These are phyloP conservation scores for Entophlyctis helioformis DNA, from an alignment of 192 early-diverging fungal species.

Conservation along the genomic window DNA sequence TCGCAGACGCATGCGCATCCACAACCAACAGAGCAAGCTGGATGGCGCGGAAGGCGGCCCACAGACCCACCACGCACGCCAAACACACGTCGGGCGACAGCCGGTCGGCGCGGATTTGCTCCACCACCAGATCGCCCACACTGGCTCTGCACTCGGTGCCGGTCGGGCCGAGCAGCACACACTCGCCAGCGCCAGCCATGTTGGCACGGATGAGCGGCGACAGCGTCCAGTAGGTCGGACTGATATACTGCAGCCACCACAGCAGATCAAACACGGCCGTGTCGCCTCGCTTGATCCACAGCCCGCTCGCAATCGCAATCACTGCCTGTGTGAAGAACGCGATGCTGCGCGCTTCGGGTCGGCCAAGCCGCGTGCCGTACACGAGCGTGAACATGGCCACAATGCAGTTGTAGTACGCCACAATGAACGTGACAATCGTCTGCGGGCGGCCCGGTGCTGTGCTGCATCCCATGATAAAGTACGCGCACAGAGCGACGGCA, in stretches of 20 bases:
- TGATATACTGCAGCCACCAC: constrained; percentile 18
- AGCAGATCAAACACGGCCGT: constrained; percentile 10
- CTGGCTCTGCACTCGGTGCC: constrained; percentile 9
- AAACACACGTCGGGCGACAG: constrained; percentile 5
- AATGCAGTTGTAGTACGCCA: constrained; percentile 22
- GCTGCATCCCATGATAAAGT: constrained; percentile 20
- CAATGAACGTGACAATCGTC: constrained; percentile 10
- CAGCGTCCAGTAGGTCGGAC: constrained; percentile 22
- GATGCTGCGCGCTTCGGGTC: constrained; percentile 16
- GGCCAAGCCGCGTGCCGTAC: constrained; percentile 11
- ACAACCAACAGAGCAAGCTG: constrained; percentile 8
- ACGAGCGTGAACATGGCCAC: constrained; percentile 19
- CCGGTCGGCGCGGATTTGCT: constrained; percentile 11
- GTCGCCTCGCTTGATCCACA: constrained; percentile 22
- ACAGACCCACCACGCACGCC: constrained; percentile 5
- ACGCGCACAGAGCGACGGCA: constrained; percentile 6
- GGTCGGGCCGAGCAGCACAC: constrained; percentile 1
- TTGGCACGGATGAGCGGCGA: constrained; percentile 13
- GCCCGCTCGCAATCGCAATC: constrained; percentile 11
- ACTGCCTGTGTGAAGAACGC: constrained; percentile 20
- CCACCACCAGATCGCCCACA: constrained; percentile 14
- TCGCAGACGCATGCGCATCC: no score
- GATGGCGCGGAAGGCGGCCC: constrained; percentile 6
- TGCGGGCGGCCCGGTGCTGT: constrained; percentile 7
- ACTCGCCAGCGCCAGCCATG: constrained; percentile 7